Conservation (phyloP, 768 basidiomycete species). For the Amanita thiersii region DNA sequence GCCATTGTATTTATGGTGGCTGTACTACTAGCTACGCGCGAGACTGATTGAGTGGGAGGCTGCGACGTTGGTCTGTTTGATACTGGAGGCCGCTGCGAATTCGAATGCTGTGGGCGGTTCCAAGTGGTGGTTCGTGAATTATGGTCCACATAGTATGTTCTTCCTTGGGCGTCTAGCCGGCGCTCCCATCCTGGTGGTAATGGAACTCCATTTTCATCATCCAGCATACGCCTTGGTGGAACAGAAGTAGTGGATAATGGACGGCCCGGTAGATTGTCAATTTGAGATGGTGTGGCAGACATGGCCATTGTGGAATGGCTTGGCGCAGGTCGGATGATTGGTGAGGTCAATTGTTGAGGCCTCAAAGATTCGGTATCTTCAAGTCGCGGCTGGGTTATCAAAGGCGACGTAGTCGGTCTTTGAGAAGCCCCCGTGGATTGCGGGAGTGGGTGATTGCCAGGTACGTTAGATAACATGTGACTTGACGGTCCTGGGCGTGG, state of each 20-base stretch:
- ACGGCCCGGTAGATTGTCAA: slow-evolving; percentile 14
- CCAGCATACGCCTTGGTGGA: slow-evolving; percentile 23
- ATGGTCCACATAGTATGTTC: slow-evolving; percentile 87
- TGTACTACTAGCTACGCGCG: slow-evolving; percentile 19
- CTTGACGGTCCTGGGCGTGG: slow-evolving; percentile 19
- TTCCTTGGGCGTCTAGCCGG: slow-evolving; percentile 60
- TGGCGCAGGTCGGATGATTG: slow-evolving; percentile 17
- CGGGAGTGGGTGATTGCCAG: slow-evolving; percentile 3
- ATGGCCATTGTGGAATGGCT: slow-evolving; percentile 19
- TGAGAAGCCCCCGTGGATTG: background rate
- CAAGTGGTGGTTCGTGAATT: slow-evolving; percentile 75
- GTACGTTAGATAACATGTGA: background rate
- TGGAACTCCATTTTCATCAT: slow-evolving; percentile 54
- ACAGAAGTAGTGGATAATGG: slow-evolving; percentile 12
- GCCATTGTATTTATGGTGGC: slow-evolving; percentile 15
- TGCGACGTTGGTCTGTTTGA: slow-evolving; percentile 20
- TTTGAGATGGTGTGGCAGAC: slow-evolving; percentile 12
- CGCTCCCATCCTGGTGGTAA: slow-evolving; percentile 83
- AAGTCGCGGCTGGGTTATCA: slow-evolving; percentile 1
- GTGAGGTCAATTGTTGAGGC: slow-evolving; percentile 5
- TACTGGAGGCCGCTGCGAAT: slow-evolving; percentile 16
- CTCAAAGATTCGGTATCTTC: slow-evolving; percentile 2
- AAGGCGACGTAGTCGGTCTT: background rate
- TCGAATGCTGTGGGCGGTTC: slow-evolving; percentile 42
- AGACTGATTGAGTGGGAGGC: slow-evolving; percentile 15